Conservation (phyloP, 2,329 filamentous ascomycete genomes). For the Pestalotiopsis sp. region DNA sequence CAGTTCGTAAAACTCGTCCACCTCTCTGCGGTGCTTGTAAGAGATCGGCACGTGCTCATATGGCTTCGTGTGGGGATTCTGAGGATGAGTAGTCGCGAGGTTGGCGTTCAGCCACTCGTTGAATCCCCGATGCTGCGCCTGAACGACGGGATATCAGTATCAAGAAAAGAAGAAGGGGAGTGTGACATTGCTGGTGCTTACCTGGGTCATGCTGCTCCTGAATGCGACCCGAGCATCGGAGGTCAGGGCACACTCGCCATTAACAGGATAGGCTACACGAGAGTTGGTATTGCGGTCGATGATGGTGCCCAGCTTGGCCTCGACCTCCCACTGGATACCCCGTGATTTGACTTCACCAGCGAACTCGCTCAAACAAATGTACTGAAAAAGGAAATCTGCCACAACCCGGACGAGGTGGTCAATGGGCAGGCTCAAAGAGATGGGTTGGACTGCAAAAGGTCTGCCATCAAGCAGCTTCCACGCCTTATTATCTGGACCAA, state of each 20-base stretch:
- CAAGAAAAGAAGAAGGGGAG: neutral
- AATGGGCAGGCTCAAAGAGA: conserved; percentile 70
- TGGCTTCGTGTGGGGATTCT: conserved; percentile 45
- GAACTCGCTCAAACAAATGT: conserved; percentile 70
- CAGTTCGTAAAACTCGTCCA: conserved; percentile 83
- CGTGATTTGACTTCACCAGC: conserved; percentile 63
- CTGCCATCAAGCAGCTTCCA: conserved; percentile 26
- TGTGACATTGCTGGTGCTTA: conserved; percentile 43
- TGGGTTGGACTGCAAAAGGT: conserved; percentile 60
- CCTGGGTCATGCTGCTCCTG: conserved; percentile 87
- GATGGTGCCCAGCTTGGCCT: conserved; percentile 88
- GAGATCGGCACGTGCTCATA: conserved; percentile 62
- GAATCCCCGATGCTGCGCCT: conserved; percentile 80
- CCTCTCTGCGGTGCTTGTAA: conserved; percentile 82
- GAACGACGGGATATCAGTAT: neutral
- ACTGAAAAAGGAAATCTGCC: conserved; percentile 79
- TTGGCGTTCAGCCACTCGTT: conserved; percentile 83
- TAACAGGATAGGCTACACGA: conserved; percentile 68
- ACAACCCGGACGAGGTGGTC: conserved; percentile 76
- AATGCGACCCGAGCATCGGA: conserved; percentile 69
- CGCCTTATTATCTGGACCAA: neutral
- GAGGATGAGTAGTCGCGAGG: conserved; percentile 60
- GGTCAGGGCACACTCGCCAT: conserved; percentile 71
- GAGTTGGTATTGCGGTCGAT: conserved; percentile 73
- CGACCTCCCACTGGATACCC: conserved; percentile 83